Percentiles rank a stretch among this genome's conserved stretches.
Conservation (phyloP, 495 filamentous ascomycete genomes). For the Penicillium fimorum region DNA sequence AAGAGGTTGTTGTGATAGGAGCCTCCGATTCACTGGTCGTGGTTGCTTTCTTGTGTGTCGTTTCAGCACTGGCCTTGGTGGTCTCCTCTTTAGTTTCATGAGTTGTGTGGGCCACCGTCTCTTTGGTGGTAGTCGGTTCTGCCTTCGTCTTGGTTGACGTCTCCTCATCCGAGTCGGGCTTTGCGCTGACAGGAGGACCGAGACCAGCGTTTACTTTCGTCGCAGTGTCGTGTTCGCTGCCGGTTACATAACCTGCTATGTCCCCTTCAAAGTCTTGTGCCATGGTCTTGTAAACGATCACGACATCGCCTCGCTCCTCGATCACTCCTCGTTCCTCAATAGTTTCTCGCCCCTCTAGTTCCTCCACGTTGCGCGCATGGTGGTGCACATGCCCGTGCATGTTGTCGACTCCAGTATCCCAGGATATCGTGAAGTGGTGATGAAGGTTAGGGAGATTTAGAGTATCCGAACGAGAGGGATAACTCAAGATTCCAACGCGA, state of each 20-base stretch:
- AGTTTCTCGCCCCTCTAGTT: conserved; percentile 10
- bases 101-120: conserved; percentile 5
- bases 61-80: conserved; percentile 7
- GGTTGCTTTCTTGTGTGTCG: conserved; percentile 5
- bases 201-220: conserved; percentile 17
- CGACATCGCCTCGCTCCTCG: conserved; percentile 19
- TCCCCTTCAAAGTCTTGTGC: conserved; percentile 15
- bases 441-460: background rate
- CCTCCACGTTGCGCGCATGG: conserved; percentile 21
- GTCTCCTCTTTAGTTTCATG: conserved; percentile 13
- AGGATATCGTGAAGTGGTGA: conserved; percentile 8
- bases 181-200: conserved; percentile 21
- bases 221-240: conserved; percentile 4
- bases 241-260: conserved; percentile 17
- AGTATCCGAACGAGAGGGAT: conserved; percentile 13
- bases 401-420: conserved; percentile 16
- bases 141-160: conserved; percentile 3
- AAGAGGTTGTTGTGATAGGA: conserved; percentile 11
- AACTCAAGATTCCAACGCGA: conserved; percentile 27
- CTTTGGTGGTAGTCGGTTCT: conserved; percentile 7
- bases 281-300: conserved; percentile 22
- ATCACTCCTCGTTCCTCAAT: conserved; percentile 12
- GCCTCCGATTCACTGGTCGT: conserved; percentile 6
- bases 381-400: conserved; percentile 33
- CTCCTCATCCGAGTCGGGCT: conserved; percentile 9